Conservation (phyloP, 257 asterid genomes). For the Jaltomata sinuosa region DNA sequence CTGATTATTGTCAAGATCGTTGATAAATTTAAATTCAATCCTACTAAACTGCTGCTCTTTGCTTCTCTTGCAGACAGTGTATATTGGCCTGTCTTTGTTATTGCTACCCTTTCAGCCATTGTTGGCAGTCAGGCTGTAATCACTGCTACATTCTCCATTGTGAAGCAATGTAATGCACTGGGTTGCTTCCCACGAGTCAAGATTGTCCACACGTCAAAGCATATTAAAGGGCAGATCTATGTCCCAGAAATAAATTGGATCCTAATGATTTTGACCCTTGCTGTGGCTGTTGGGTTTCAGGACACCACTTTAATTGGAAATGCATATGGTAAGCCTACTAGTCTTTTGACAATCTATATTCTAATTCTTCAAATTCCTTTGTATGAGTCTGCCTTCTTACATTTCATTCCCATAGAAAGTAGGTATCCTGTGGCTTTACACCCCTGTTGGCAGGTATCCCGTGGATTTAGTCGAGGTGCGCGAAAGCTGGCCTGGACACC, state of each 20-base stretch:
- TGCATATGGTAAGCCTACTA: slow-evolving; percentile 48
- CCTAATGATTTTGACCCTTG: slow-evolving; percentile 51
- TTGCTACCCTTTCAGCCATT: slow-evolving; percentile 55
- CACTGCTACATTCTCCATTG: slow-evolving; percentile 60
- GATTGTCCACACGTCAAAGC: slow-evolving; percentile 54
- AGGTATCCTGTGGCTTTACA: too few species aligned
- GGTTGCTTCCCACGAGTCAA: slow-evolving; percentile 66
- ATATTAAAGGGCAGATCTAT: slow-evolving; percentile 53
- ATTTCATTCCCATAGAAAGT: not conserved
- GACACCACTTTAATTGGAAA: slow-evolving; percentile 51
- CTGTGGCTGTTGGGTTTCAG: slow-evolving; percentile 46
- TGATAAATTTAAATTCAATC: not conserved
- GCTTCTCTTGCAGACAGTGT: slow-evolving; percentile 27
- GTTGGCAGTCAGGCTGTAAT: slow-evolving; percentile 59
- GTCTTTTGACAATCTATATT: not conserved
- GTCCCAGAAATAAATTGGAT: slow-evolving; percentile 68
- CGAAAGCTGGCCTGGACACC: too few species aligned
- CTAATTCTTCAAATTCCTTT: not conserved
- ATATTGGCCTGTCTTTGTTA: slow-evolving; percentile 50
- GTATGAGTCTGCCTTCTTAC: not conserved
- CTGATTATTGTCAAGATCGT: not conserved
- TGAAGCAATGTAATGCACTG: slow-evolving; percentile 56
- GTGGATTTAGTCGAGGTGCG: too few species aligned
- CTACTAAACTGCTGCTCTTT: not conserved
- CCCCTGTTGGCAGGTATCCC: too few species aligned